Percentiles rank a stretch among this genome's conserved stretches.
phyloP scores from a whole-genome alignment of 305 asterid species.

The Fraxinus dipetala region DNA sequence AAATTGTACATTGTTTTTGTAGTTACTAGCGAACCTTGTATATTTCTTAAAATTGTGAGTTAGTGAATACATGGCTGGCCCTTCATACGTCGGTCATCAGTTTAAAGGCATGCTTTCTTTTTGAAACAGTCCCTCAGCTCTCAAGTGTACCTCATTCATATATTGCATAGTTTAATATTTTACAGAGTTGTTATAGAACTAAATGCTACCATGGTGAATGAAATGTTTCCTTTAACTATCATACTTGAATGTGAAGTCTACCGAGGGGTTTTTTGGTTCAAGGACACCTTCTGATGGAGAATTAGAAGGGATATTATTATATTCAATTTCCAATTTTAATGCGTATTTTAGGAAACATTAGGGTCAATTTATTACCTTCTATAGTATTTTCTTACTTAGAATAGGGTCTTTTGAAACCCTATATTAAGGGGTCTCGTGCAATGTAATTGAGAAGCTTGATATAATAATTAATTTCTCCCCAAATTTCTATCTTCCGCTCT shows the following conservation, averaged over 20 bases:
- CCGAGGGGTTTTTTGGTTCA: neutral
- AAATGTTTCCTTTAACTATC: neutral
- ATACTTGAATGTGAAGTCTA: neutral
- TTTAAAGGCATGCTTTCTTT: conserved; percentile 27
- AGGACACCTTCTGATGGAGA: neutral
- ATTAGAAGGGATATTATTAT: neutral
- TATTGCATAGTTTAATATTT: conserved; percentile 9
- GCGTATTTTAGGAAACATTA: neutral
- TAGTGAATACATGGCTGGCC: conserved; percentile 49
- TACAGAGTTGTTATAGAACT: conserved; percentile 10
- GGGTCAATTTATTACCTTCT: no score
- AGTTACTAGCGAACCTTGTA: conserved; percentile 44
- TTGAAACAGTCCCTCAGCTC: conserved; percentile 22
- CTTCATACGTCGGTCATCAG: conserved; percentile 45
- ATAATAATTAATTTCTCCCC: neutral
- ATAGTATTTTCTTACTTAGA: no score
- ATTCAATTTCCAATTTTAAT: neutral
- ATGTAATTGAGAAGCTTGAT: neutral
- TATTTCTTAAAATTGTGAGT: conserved; percentile 38
- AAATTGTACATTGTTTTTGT: conserved; percentile 42
- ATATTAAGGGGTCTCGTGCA: neutral
- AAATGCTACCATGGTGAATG: neutral
- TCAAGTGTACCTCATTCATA: conserved; percentile 27
- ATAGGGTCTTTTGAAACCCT: neutral
- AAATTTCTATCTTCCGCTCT: neutral